Evolutionary conservation across 2,329 filamentous ascomycete genomes (phyloP).

Genomic region (Sclerotinia trifoliorum): DNA sequence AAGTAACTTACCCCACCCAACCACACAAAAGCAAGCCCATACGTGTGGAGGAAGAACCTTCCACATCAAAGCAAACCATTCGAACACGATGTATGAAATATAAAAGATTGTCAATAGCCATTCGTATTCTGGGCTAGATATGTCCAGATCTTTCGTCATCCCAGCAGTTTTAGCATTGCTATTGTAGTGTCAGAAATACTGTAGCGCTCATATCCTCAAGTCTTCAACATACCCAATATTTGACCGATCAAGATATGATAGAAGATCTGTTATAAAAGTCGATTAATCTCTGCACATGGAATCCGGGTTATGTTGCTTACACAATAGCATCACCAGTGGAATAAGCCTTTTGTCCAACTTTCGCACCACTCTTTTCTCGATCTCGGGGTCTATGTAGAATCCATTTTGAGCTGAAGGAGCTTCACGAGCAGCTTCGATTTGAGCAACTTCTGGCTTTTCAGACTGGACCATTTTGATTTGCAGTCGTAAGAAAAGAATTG

Average conservation of each 20-base stretch:
- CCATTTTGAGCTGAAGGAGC: constrained; percentile 9
- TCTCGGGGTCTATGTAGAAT: constrained; percentile 9
- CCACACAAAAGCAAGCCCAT: constrained; percentile 41
- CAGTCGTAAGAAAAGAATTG: not conserved
- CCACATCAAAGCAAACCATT: constrained; percentile 44
- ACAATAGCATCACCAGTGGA: constrained; percentile 31
- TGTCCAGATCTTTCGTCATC: constrained; percentile 50
- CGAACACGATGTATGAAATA: constrained; percentile 44
- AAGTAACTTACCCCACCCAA: constrained; percentile 39
- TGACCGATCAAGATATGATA: constrained; percentile 50
- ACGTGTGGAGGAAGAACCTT: constrained; percentile 43
- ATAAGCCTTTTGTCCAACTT: constrained; percentile 61
- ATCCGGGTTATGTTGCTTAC: constrained; percentile 2
- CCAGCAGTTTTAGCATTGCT: constrained; percentile 55
- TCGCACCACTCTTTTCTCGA: constrained; percentile 51
- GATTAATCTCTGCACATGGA: not conserved
- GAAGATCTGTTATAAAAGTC: constrained; percentile 41
- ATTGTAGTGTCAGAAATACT: constrained; percentile 3
- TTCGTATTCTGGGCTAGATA: constrained; percentile 45
- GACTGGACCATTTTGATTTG: not conserved
- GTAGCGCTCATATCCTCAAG: not conserved
- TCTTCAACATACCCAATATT: constrained; percentile 46
- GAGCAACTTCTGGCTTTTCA: not conserved
- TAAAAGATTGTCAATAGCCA: constrained; percentile 46
- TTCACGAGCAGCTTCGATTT: constrained; percentile 11